Percentiles rank a stretch among this genome's conserved stretches.
These are phyloP conservation scores for Dicorynia guianensis DNA, from an alignment of 306 rosid species.

Conservation along the genomic window DNA sequence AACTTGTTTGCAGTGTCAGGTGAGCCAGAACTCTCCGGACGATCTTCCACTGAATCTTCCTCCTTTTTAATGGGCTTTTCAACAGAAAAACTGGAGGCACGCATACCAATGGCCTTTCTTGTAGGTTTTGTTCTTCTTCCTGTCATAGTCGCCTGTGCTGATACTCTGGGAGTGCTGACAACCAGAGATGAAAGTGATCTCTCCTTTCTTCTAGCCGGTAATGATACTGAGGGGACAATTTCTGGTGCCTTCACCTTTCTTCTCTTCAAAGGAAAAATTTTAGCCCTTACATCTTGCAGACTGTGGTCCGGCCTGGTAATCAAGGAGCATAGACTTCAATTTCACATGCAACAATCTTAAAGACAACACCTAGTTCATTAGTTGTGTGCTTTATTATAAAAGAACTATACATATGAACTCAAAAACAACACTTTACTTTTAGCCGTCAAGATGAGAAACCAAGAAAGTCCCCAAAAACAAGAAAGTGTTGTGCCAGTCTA, in stretches of 20 bases:
- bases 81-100: conserved; percentile 63
- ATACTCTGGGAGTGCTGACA: conserved; percentile 88
- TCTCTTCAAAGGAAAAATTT: conserved; percentile 78
- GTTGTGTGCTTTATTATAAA: conserved; percentile 35
- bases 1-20: conserved; percentile 63
- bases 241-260: conserved; percentile 72
- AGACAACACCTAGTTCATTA: conserved; percentile 18
- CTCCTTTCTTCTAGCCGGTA: conserved; percentile 89
- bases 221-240: conserved; percentile 53
- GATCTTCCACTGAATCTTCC: conserved; percentile 62
- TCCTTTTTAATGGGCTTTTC: conserved; percentile 68
- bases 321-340: conserved; percentile 38
- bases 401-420: neutral
- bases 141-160: conserved; percentile 68
- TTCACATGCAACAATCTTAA: conserved; percentile 35
- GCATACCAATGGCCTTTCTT: conserved; percentile 72
- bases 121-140: conserved; percentile 88
- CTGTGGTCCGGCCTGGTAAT: conserved; percentile 90
- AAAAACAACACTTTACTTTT: neutral
- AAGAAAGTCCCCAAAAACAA: neutral
- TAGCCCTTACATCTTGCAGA: conserved; percentile 87
- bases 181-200: conserved; percentile 95
- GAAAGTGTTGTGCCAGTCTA: neutral
- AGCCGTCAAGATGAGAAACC: neutral
- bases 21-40: conserved; percentile 74